Conservation (phyloP, 257 asterid genomes). For the Jasminum sambac region DNA sequence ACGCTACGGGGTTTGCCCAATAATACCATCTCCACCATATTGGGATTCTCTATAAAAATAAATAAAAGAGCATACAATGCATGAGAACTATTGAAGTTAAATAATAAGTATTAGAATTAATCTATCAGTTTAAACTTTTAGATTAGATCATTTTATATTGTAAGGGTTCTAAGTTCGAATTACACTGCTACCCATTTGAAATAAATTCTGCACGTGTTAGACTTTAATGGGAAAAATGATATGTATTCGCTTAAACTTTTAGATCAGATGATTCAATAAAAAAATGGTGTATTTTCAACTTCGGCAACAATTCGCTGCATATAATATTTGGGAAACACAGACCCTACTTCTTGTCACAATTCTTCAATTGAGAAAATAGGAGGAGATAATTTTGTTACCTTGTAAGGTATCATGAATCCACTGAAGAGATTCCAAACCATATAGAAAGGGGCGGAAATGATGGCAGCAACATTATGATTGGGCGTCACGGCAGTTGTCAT, state of each 20-base stretch:
- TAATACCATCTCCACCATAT: conserved; percentile 98
- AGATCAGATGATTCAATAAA: too few relatives aligned
- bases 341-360: neutral
- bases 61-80: neutral
- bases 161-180: too few relatives aligned
- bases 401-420: conserved; percentile 93
- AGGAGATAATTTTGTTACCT: conserved; percentile 48
- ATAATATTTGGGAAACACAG: neutral
- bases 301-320: neutral
- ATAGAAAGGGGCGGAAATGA: conserved; percentile 85
- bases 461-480: conserved; percentile 89
- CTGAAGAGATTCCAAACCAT: conserved; percentile 97
- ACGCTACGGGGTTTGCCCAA: conserved; percentile 95
- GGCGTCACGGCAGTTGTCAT: conserved; percentile 97
- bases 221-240: too few relatives aligned
- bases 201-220: too few relatives aligned
- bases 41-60: conserved; percentile 65
- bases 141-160: too few relatives aligned
- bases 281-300: neutral
- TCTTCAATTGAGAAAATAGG: conserved; percentile 1
- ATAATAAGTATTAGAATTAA: too few relatives aligned
- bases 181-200: too few relatives aligned
- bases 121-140: too few relatives aligned
- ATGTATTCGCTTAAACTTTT: too few relatives aligned
- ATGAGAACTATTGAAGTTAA: too few relatives aligned